Conservation (phyloP, 2,329 filamentous ascomycete species). For the Pestalotiopsis sp. region DNA sequence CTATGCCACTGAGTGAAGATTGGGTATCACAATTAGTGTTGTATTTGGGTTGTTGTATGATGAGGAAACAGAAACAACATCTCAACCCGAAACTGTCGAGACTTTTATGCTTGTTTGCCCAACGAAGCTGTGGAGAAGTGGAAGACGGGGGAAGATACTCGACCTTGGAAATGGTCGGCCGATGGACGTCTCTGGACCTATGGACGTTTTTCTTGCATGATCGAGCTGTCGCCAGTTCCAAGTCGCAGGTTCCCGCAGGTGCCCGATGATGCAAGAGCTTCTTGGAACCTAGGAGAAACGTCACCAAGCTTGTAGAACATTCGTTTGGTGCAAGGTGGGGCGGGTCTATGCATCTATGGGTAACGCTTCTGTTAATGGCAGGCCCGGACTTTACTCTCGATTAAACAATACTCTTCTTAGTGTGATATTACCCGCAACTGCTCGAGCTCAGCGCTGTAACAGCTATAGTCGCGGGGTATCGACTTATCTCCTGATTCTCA, state of each 20-base stretch:
- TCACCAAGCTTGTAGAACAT: not conserved
- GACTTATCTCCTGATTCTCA: not conserved
- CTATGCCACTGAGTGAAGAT: conserved; percentile 8
- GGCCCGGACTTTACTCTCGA: no score
- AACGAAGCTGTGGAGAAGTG: not conserved
- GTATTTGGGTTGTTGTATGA: conserved; percentile 2
- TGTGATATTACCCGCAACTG: not conserved
- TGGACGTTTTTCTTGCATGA: not conserved
- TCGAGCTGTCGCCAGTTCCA: not conserved
- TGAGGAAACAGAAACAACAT: not conserved
- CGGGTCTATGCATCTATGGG: not conserved
- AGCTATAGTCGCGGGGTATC: not conserved
- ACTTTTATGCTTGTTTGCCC: conserved; percentile 4
- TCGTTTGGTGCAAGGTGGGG: not conserved
- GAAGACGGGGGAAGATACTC: conserved; percentile 4
- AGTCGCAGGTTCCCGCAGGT: conserved; percentile 4
- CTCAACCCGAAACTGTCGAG: not conserved
- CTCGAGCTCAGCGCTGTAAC: no score
- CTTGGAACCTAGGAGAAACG: conserved; percentile 3
- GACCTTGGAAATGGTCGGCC: not conserved
- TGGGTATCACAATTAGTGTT: conserved; percentile 11
- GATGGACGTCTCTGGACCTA: not conserved
- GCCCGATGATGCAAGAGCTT: conserved; percentile 14
- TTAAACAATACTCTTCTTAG: not conserved
- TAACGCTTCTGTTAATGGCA: not conserved